A percentile compares a stretch with the other conserved stretches of the same genome.
phyloP scores from a whole-genome alignment of 164 flowering plant genomes.

The Aristolochia fimbriata region DNA sequence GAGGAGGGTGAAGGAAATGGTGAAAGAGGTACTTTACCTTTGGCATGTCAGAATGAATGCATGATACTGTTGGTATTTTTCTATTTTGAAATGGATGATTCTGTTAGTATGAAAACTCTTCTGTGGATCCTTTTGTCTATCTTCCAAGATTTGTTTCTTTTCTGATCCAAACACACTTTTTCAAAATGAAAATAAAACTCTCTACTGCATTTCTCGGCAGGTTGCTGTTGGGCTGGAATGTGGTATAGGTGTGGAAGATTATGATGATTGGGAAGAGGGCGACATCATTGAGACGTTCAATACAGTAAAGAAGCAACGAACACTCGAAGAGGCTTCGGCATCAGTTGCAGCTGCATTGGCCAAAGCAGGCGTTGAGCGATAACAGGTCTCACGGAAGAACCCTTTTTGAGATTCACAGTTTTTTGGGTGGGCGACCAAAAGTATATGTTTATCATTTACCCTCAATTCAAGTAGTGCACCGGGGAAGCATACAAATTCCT shows the following conservation, averaged over 20 bases:
- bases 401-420: too few relatives aligned
- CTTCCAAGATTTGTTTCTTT: too few relatives aligned
- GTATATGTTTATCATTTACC: background rate
- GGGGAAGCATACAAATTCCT: background rate
- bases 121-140: too few relatives aligned
- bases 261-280: slow-evolving; percentile 60
- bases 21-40: slow-evolving; percentile 61
- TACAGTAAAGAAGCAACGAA: slow-evolving; percentile 58
- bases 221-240: slow-evolving; percentile 80
- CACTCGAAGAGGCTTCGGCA: slow-evolving; percentile 94
- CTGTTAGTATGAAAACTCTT: too few relatives aligned
- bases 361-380: slow-evolving; percentile 31
- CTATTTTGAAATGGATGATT: too few relatives aligned
- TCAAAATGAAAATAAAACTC: too few relatives aligned
- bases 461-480: slow-evolving; percentile 1
- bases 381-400: background rate
- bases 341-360: slow-evolving; percentile 67
- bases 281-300: slow-evolving; percentile 65
- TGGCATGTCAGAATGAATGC: too few relatives aligned
- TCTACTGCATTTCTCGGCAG: slow-evolving; percentile 20
- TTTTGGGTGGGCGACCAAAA: too few relatives aligned
- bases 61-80: too few relatives aligned
- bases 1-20: slow-evolving; percentile 78
- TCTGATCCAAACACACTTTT: background rate
- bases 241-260: slow-evolving; percentile 73